Evolutionary conservation across 768 basidiomycete species (phyloP).

Genomic region (Podaxis pistillaris): DNA sequence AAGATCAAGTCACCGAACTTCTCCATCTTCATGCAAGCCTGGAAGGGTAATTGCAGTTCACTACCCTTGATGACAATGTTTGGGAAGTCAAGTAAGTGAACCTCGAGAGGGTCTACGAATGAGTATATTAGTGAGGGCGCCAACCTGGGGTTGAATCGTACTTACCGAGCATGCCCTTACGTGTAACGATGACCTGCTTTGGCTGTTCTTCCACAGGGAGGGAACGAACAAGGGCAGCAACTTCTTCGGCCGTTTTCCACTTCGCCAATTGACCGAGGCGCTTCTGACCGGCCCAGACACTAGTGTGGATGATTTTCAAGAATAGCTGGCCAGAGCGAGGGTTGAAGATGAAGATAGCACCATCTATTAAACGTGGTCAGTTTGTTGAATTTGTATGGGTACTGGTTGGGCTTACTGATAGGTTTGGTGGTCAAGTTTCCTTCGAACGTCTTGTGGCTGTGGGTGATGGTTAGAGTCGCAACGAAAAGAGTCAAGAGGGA

Average conservation of each 20-base stretch:
- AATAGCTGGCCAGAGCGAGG: conserved; percentile 97
- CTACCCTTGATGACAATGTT: conserved; percentile 99
- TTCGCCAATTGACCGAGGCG: conserved; percentile 99
- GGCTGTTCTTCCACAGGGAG: conserved; percentile 99
- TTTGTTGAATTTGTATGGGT: conserved; percentile 11
- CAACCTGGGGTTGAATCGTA: conserved; percentile 10
- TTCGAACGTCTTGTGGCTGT: conserved; percentile 97
- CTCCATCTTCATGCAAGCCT: conserved; percentile 99
- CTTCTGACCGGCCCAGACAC: conserved; percentile 99
- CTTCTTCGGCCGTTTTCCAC: conserved; percentile 99
- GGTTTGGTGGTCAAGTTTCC: conserved; percentile 99
- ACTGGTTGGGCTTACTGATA: conserved; percentile 62
- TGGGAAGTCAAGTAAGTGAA: conserved; percentile 98
- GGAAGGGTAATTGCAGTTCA: conserved; percentile 97
- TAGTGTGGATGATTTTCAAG: conserved; percentile 99
- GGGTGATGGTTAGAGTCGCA: conserved; percentile 12
- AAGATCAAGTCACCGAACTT: conserved; percentile 98
- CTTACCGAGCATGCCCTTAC: conserved; percentile 98
- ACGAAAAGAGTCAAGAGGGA: neutral
- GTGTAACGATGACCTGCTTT: conserved; percentile 98
- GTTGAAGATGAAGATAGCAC: conserved; percentile 99
- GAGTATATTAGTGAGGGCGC: neutral
- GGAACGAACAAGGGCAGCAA: conserved; percentile 94
- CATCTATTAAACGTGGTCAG: conserved; percentile 46
- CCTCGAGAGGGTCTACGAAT: conserved; percentile 82